A percentile compares a stretch with the other conserved stretches of the same genome.
phyloP scores from a whole-genome alignment of 2,329 filamentous ascomycete genomes.

The Didymella segeticola region DNA sequence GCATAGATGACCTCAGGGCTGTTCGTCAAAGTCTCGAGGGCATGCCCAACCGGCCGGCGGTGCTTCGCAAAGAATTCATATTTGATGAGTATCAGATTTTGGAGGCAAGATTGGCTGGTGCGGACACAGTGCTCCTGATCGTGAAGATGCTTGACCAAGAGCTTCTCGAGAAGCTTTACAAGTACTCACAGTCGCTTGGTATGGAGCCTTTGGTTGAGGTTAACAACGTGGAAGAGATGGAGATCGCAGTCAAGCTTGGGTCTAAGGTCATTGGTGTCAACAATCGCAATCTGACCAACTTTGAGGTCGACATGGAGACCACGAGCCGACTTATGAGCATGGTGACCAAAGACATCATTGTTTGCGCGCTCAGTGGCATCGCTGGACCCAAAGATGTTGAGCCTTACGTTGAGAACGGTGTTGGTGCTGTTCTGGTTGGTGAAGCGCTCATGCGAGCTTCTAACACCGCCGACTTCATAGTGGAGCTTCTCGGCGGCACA shows the following conservation, averaged over 20 bases:
- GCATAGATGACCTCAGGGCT: constrained; percentile 87
- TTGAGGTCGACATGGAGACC: constrained; percentile 93
- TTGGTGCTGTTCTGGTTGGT: constrained; percentile 91
- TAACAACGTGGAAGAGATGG: constrained; percentile 93
- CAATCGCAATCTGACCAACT: constrained; percentile 94
- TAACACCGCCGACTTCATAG: constrained; percentile 83
- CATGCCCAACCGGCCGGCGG: constrained; percentile 89
- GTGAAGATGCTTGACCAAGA: constrained; percentile 93
- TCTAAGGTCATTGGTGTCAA: constrained; percentile 95
- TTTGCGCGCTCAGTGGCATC: constrained; percentile 95
- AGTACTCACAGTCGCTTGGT: constrained; percentile 85
- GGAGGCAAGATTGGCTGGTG: constrained; percentile 89
- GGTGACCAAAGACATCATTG: constrained; percentile 83
- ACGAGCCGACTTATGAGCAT: constrained; percentile 87
- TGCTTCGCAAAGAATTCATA: constrained; percentile 94
- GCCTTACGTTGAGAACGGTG: constrained; percentile 85
- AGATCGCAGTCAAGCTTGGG: constrained; percentile 82
- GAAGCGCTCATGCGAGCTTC: constrained; percentile 94
- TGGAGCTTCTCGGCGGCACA: constrained; percentile 73
- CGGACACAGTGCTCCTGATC: constrained; percentile 92
- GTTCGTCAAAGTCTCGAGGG: constrained; percentile 88
- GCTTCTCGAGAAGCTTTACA: constrained; percentile 78
- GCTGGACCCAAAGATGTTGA: constrained; percentile 86
- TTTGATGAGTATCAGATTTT: constrained; percentile 99
- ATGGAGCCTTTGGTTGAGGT: constrained; percentile 99